Conservation (phyloP, 2,329 filamentous ascomycete species). For the Ophiostoma ulmi region DNA sequence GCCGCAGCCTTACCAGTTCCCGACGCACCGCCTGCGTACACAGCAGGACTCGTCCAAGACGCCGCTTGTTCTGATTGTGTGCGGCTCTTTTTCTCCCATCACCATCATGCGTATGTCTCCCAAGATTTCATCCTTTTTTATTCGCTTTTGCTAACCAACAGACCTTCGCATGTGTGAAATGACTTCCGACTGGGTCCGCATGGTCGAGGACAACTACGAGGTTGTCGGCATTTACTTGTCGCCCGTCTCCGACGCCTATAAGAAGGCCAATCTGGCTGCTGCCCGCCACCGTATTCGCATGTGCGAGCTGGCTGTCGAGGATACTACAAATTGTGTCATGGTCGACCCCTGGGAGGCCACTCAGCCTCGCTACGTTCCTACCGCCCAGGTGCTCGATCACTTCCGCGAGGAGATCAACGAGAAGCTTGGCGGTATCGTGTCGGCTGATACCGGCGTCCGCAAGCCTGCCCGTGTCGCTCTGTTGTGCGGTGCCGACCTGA, state of each 20-base stretch:
- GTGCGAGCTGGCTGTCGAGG: constrained; percentile 74
- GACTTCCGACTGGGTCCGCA: constrained; percentile 37
- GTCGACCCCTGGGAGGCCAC: constrained; percentile 56
- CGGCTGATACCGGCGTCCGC: constrained; percentile 42
- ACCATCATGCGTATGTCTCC: constrained; percentile 29
- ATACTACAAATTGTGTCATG: constrained; percentile 74
- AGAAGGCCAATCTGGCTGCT: constrained; percentile 68
- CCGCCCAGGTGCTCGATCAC: constrained; percentile 83
- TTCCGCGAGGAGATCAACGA: constrained; percentile 87
- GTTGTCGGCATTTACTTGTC: constrained; percentile 80
- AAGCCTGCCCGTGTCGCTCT: constrained; percentile 66
- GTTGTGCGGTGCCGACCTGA: constrained; percentile 68
- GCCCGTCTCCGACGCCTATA: constrained; percentile 60
- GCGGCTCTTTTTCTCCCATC: constrained; percentile 35
- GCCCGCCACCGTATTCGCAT: constrained; percentile 56
- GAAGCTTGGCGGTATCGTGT: constrained; percentile 61
- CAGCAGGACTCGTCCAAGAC: constrained; percentile 29
- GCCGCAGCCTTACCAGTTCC: constrained; percentile 24
- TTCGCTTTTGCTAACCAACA: constrained; percentile 24
- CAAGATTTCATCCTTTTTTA: too few species aligned
- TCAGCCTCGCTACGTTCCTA: constrained; percentile 76
- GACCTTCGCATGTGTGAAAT: constrained; percentile 39
- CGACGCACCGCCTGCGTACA: constrained; percentile 25
- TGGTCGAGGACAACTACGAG: constrained; percentile 56
- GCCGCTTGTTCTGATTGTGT: constrained; percentile 37